Evolutionary conservation across 805 yeast species (phyloP), one percentile per base, ranked within the genome.

Genomic region (Scheffersomyces coipomensis): DNA sequence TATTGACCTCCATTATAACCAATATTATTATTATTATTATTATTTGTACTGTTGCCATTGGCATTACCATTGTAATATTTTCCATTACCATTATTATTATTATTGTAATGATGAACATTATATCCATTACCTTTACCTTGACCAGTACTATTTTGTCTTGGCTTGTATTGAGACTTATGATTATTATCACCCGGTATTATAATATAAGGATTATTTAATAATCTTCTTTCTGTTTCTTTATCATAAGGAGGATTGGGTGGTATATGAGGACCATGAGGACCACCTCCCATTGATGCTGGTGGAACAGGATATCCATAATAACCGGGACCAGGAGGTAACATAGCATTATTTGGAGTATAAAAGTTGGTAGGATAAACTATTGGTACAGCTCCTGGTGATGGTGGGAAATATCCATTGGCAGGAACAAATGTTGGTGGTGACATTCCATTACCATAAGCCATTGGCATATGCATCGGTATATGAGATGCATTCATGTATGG

Each of bases 141-240:
- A 3, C 12, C 12, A 10, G 4, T 17, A 18, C 37, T 27, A 32
- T 23, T n/a, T 24, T 27, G 34, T 31, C 27, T 37, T 19, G 29
- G 22, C 19, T 38, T 29, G 16, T 33, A 31, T 18, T 33, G 33
- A 12, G 25, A 27, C 29, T 40, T 42, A 33, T 44, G 34, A 18
- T 37, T 25, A 11, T 29, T 45, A 32, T 48, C 45, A 31, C 53
- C 59, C 3, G 62, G 64, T 19, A 57, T 43, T 24, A 58, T 56
- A 13, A 57, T 57, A 42, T 56, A 57, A 2, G 62, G 62, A 29
- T 58, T 58, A 44, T 58, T 58, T 36, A 57, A 45, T 29, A 57
- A 38, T 27, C 52, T 45, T 37, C 62, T 38, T 38, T 57, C 60
- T 11, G 58, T 52, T 26, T 56, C 62, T 39, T 50, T 54, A 31